phyloP scores from a whole-genome alignment of 805 yeast species.

The Hanseniaspora vineae region DNA sequence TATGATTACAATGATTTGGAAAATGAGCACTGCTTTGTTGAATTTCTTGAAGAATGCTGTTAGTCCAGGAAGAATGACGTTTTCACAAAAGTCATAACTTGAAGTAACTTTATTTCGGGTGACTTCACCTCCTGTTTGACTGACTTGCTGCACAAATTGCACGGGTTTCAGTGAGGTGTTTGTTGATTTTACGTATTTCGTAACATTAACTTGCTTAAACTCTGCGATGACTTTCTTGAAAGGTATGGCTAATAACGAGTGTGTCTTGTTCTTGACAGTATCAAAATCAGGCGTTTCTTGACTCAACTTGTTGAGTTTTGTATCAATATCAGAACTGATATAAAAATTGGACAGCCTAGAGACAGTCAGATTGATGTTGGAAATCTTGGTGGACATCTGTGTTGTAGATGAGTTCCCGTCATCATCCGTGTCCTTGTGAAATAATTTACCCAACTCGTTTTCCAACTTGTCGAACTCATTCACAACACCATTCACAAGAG shows the following conservation, averaged over 20 bases:
- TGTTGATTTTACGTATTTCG: slow-evolving; percentile 5
- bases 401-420: slow-evolving; percentile 21
- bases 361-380: slow-evolving; percentile 46
- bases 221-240: slow-evolving; percentile 35
- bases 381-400: slow-evolving; percentile 24
- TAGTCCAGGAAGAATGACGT: slow-evolving; percentile 25
- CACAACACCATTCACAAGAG: slow-evolving; percentile 42
- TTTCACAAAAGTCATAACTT: slow-evolving; percentile 23
- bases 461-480: slow-evolving; percentile 42
- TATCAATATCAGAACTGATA: slow-evolving; percentile 55
- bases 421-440: slow-evolving; percentile 34
- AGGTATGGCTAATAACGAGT: slow-evolving; percentile 42
- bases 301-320: slow-evolving; percentile 38
- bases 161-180: neutral
- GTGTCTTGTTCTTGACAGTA: slow-evolving; percentile 47
- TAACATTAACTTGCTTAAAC: slow-evolving; percentile 23
- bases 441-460: slow-evolving; percentile 40
- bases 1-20: slow-evolving; percentile 28
- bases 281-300: slow-evolving; percentile 52
- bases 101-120: slow-evolving; percentile 2
- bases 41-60: slow-evolving; percentile 26
- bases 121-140: neutral
- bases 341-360: slow-evolving; percentile 39
- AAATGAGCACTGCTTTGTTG: slow-evolving; percentile 21
- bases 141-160: neutral